These are phyloP conservation scores for Suillus luteus DNA, from an alignment of 768 basidiomycete species.

Conservation along the genomic window DNA sequence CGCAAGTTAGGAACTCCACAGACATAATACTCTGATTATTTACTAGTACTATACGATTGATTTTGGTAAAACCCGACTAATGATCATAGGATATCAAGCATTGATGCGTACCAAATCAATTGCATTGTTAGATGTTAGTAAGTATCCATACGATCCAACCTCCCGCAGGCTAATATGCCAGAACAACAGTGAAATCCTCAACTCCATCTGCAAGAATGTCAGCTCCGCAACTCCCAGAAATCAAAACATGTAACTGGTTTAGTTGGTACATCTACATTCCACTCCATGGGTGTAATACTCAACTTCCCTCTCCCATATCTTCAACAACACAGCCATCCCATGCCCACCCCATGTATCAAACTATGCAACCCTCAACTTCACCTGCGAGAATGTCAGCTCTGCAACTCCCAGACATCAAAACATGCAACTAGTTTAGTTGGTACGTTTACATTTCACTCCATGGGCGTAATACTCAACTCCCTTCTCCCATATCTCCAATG, in stretches of 20 bases:
- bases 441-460: conserved; percentile 8
- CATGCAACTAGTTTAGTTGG: too few species aligned
- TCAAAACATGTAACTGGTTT: conserved; percentile 65
- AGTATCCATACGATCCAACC: too few species aligned
- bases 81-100: too few species aligned
- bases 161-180: background rate
- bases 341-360: conserved; percentile 26
- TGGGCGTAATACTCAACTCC: conserved; percentile 45
- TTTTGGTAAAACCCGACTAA: too few species aligned
- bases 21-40: too few species aligned
- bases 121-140: too few species aligned
- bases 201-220: conserved; percentile 37
- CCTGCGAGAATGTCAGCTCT: too few species aligned
- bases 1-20: too few species aligned
- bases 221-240: conserved; percentile 52
- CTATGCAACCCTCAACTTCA: too few species aligned
- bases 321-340: conserved; percentile 44
- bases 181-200: conserved; percentile 33
- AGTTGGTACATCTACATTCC: conserved; percentile 55
- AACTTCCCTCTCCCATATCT: conserved; percentile 52
- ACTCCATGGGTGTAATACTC: conserved; percentile 35
- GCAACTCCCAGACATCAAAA: too few species aligned
- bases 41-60: too few species aligned
- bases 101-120: too few species aligned
- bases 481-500: conserved; percentile 55